These are phyloP conservation scores for Xylariaceae sp. DNA, from an alignment of 2,329 filamentous ascomycete species.

Conservation along the genomic window DNA sequence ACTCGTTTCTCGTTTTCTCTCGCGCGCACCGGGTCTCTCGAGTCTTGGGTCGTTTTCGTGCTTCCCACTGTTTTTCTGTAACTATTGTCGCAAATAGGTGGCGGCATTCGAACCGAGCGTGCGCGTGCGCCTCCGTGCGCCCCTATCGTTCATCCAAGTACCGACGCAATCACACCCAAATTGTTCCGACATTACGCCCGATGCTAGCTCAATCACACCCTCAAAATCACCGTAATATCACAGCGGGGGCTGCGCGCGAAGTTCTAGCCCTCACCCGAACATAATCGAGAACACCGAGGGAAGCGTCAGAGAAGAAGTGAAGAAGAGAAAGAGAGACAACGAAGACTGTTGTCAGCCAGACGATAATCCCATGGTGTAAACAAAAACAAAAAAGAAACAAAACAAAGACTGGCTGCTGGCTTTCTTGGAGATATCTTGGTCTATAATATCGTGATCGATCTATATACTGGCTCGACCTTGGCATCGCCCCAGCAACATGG, in stretches of 20 bases:
- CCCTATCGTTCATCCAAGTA: not conserved
- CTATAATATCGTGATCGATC: not conserved
- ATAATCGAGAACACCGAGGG: not conserved
- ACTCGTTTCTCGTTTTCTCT: not conserved
- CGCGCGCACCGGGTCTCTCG: too few relatives aligned
- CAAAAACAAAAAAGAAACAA: too few relatives aligned
- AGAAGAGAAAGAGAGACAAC: too few relatives aligned
- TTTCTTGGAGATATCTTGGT: not conserved
- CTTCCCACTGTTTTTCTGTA: not conserved
- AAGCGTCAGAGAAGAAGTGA: too few relatives aligned
- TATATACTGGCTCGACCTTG: too few relatives aligned
- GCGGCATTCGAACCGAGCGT: not conserved
- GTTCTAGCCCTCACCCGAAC: not conserved
- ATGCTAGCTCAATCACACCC: not conserved
- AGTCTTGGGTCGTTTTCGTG: too few relatives aligned
- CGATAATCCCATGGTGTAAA: not conserved
- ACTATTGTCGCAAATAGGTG: not conserved
- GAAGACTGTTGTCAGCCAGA: too few relatives aligned
- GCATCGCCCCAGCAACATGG: constrained; percentile 12
- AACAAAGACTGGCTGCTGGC: too few relatives aligned
- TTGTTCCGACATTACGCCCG: not conserved
- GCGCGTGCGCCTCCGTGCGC: not conserved
- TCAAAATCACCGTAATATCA: not conserved
- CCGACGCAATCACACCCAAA: not conserved
- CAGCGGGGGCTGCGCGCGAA: not conserved